Conservation (phyloP, 495 filamentous ascomycete genomes). For the Choiromyces venosus region DNA sequence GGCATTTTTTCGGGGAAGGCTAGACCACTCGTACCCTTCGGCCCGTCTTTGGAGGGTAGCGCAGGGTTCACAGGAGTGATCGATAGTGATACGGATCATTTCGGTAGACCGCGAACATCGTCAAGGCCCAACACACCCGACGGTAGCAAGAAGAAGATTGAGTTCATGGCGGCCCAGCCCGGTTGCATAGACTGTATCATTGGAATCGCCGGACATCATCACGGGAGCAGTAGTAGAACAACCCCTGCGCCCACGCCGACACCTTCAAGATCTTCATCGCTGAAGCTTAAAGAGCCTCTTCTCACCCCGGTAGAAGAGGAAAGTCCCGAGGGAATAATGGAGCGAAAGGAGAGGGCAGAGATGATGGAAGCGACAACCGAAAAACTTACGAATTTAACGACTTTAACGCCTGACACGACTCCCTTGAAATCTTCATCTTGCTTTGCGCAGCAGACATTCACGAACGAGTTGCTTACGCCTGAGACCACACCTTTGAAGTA, state of each 20-base stretch:
- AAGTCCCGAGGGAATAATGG: neutral
- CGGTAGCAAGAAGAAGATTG: constrained; percentile 28
- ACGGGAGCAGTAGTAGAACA: constrained; percentile 9
- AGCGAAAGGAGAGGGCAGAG: neutral
- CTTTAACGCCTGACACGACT: neutral
- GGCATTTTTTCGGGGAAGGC: constrained; percentile 1
- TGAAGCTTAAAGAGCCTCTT: constrained; percentile 9
- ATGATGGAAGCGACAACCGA: neutral
- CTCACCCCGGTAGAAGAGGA: neutral
- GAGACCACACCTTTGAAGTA: neutral
- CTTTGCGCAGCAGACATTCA: neutral
- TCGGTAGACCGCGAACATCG: constrained; percentile 27
- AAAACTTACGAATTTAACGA: constrained; percentile 1
- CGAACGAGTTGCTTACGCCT: neutral
- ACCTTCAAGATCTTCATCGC: constrained; percentile 15
- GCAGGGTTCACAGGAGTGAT: constrained; percentile 5
- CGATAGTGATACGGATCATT: constrained; percentile 26
- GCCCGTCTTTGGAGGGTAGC: constrained; percentile 5
- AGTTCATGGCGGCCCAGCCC: constrained; percentile 21
- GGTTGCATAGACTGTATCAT: constrained; percentile 34
- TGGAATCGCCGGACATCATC: constrained; percentile 22
- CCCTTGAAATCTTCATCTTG: neutral
- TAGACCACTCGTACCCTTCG: neutral
- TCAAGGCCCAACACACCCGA: constrained; percentile 30
- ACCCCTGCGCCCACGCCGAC: constrained; percentile 14